Base-by-base conservation (phyloP, 257 asterid species). In the Jacaranda mimosifolia region DNA sequence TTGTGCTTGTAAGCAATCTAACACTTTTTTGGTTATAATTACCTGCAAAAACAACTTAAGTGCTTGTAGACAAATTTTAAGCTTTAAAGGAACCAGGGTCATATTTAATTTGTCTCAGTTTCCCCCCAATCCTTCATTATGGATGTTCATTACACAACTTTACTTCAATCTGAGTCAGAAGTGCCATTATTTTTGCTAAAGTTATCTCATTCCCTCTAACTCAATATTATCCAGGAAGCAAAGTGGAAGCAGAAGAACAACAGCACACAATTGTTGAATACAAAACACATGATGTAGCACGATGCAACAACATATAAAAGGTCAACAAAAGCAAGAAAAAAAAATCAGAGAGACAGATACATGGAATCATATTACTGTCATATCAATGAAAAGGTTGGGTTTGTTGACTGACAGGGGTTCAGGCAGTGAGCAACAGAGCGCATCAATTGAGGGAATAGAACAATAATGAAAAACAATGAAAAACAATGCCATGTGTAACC, bases 381-480 rank as follows among this genome's bases (percentile, higher is more conserved):
- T 42, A 8, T 42, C 8, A 42, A 42, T 42, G 46, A 42, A 42
- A 42, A 42, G 46, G 3, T 42, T 42, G 46, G 9, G 46, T 26
- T 42, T 42, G 46, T 42, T 8, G 46, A 42, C 46, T 8, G 46
- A 42, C 9, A 42, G 46, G 46, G 46, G 9, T 42, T 8, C 46
- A 42, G 46, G 3, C 6, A 42, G 46, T 8, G 9, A 14, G 19
- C 7, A 14, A 62, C 3, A 3, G 3, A 62, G 45, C 21, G 46
- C 68, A 39, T 21, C 49, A 63, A 18, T 14, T 17, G 72, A 19
- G 17, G 72, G 51, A 45, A 67, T 67, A 32, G 40, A 67, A 67
- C 72, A 67, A 43, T 4, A 67, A 42, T 11, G 4, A 10, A 67
- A 67, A 19, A 40, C 6, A 67, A 42, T 11, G 4, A 10, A 67